These are phyloP conservation scores for Aspergillus biplanus DNA, from an alignment of 495 filamentous ascomycete species.

Conservation along the genomic window DNA sequence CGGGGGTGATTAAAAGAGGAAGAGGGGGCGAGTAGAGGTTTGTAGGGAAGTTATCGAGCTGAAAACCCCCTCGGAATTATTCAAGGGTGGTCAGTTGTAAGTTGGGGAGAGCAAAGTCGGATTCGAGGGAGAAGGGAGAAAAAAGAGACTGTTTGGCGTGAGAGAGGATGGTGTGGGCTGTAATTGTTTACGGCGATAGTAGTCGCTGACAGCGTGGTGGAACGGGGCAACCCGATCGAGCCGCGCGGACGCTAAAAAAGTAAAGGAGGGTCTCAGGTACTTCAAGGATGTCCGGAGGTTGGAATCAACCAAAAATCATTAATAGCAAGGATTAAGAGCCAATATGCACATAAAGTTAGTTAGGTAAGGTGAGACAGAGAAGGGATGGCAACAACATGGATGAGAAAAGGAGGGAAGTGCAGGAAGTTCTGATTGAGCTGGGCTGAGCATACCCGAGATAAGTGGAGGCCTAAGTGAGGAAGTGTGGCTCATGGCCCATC, in stretches of 20 bases:
- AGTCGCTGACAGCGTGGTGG: conserved; percentile 21
- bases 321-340: neutral
- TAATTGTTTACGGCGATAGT: conserved; percentile 29
- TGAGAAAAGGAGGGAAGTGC: neutral
- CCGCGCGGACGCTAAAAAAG: conserved; percentile 30
- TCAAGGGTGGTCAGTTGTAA: neutral
- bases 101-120: neutral
- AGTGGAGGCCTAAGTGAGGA: conserved; percentile 1
- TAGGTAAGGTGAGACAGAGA: neutral
- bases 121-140: neutral
- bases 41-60: neutral
- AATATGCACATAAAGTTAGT: neutral
- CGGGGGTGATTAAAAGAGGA: conserved; percentile 16
- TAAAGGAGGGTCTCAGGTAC: neutral
- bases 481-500: conserved; percentile 5
- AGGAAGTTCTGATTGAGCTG: neutral
- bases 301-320: neutral
- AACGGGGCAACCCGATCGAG: conserved; percentile 33
- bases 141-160: neutral
- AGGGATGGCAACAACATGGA: neutral
- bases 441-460: neutral
- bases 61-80: neutral
- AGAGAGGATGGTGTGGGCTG: conserved; percentile 13
- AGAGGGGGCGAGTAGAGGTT: neutral
- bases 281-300: neutral